Base-by-base conservation (phyloP, 2,329 filamentous ascomycete genomes). In the Dothistroma pini region DNA sequence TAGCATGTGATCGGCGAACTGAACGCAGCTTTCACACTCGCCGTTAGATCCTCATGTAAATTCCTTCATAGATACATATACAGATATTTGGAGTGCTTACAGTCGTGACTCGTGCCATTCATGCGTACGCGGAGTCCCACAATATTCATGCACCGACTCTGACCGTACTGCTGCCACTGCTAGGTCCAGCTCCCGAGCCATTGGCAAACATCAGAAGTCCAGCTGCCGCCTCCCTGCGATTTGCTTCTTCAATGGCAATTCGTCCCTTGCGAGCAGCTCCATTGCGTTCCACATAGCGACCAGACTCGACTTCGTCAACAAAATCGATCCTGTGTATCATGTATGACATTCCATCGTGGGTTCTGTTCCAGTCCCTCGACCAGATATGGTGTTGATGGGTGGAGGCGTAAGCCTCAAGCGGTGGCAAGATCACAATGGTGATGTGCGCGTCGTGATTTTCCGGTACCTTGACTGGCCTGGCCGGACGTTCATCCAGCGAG, bases 281-380 rank as follows among this genome's bases (percentile, higher is more conserved):
- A 68, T 71, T 81, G 72, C 75, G 80, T 72, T 67, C 80, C 74
- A 59, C 75, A 71, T 64, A 75, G 60, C 69, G 77, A 70, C 61
- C 78, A 59, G 78, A 83, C 64, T 81, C 82, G 0, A 84, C 88
- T 12, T 95, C 92, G 64, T 90, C 88, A 0, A 97, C 90, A 87
- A 93, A 97, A 56, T 91, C 86, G 11, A 96, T 84, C 56, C 86
- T 86, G 63, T 87, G 82, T 53, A 99, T 85, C 82, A 89, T 91
- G 76, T 90, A 97, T 73, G 92, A 96, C 74, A 96, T 84, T 2
- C 93, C 93, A 68, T 96, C 92, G 71, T 97, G 92, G 29, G 78
- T 81, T 25, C 83, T 84, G 7, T 86, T 89, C 81, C 92, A 97
- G 62, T 89, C 86, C 31, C 92, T 86, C 66, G 90, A 96, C 67